Conservation (phyloP, 2,329 filamentous ascomycete genomes). For the Neonectria faginata region DNA sequence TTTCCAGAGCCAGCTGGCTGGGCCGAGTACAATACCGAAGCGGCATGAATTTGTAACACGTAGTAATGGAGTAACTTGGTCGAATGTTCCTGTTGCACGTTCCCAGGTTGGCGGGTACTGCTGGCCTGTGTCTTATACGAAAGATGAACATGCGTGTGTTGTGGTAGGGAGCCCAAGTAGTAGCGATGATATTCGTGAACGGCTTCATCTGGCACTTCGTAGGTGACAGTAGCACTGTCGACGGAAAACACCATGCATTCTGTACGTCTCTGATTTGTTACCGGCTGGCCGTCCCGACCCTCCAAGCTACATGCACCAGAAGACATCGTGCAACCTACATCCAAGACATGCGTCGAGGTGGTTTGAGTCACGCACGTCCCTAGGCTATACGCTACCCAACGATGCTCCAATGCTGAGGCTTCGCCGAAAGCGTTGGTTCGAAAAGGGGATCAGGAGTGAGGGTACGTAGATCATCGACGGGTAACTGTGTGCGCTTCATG, state of each 20-base stretch:
- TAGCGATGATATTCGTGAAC: background rate
- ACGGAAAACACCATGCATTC: slow-evolving; percentile 5
- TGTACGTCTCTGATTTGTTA: slow-evolving; percentile 29
- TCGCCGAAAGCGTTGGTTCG: background rate
- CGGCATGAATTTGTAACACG: slow-evolving; percentile 10
- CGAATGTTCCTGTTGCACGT: slow-evolving; percentile 11
- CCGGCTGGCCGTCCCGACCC: slow-evolving; percentile 26
- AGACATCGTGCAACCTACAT: slow-evolving; percentile 17
- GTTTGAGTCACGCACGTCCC: slow-evolving; percentile 7
- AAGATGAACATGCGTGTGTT: background rate
- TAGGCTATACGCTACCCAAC: background rate
- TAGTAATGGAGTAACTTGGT: slow-evolving; percentile 8
- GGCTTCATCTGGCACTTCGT: background rate
- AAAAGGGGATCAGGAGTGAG: background rate
- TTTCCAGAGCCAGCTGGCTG: slow-evolving; percentile 30
- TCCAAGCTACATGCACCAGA: slow-evolving; percentile 17
- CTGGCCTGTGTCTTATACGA: background rate
- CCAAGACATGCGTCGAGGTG: slow-evolving; percentile 17
- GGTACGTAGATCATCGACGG: slow-evolving; percentile 1
- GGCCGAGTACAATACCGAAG: slow-evolving; percentile 41
- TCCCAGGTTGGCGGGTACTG: slow-evolving; percentile 4
- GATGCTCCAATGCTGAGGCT: background rate
- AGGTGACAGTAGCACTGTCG: background rate
- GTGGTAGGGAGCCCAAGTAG: background rate
- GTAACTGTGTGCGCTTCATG: background rate